Base-by-base conservation (phyloP, 139 green algal species). In the Volvox reticuliferus region DNA sequence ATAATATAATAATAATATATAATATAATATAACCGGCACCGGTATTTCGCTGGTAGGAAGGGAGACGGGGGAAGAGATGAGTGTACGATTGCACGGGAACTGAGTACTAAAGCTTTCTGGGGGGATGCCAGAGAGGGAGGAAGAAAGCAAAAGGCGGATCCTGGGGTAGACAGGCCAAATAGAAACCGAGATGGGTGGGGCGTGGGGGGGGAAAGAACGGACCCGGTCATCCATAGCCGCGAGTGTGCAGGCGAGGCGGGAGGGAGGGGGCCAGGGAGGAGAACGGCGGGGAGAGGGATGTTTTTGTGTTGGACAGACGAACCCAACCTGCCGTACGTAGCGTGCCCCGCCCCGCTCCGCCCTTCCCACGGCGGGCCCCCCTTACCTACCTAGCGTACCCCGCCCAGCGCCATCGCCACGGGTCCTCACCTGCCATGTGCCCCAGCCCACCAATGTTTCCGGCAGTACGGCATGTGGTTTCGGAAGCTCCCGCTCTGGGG, bases 391-490 rank as follows among this genome's bases (percentile, higher is more conserved):
- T 6, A 36, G 33, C 32, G 17, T 2, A 33, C 76, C 76, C 24
- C 76, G 14, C 6, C n/a, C 76, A 36, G n/a, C n/a, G n/a, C 44
- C 44, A 14, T 55, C 44, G 9, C 44, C 44, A 55, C 44, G 44
- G 5, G 44, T 55, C 44, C 44, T 55, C 32, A 82, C 65, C 68
- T 77, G 32, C 92, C 78, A 94, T 13, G 26, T 55, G 26, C 88
- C 92, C 94, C 92, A 94, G 16, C 85, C 91, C 6, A 90, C 79
- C 30, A 91, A n/a, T 26, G 91, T 93, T 37, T 86, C 82, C 21
- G 92, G 94, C 28, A 95, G 78, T 26, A 68, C 33, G 20, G 92
- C 84, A 71, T 88, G 63, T 19, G 86, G 87, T 67, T 68, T 76
- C 32, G 86, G 86, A 32, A 85, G 75, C 73, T 65, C 55, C 35